Percentiles rank a stretch among this genome's conserved stretches.
Conservation (phyloP, 495 filamentous ascomycete genomes). For the Aspergillus nanangensis region DNA sequence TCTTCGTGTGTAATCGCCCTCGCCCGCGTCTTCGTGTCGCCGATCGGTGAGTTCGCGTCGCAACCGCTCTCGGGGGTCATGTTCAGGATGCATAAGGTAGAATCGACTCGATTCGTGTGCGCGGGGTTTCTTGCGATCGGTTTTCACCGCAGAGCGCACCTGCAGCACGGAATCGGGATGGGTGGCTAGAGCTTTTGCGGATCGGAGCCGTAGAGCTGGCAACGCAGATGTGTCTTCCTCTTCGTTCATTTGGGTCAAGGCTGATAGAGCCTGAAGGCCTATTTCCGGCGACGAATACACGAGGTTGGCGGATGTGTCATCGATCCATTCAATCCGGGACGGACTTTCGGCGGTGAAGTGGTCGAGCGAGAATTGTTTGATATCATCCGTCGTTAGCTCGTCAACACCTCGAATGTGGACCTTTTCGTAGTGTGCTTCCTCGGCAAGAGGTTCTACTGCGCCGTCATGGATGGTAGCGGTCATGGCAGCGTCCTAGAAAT, state of each 20-base stretch:
- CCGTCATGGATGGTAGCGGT: conserved; percentile 11
- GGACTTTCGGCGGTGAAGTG: conserved; percentile 54
- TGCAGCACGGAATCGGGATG: conserved; percentile 67
- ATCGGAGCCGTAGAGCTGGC: conserved; percentile 47
- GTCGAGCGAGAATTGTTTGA: conserved; percentile 63
- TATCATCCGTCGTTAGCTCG: conserved; percentile 70
- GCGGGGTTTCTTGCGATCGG: conserved; percentile 72
- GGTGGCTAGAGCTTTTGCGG: conserved; percentile 57
- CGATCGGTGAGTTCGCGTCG: conserved; percentile 42
- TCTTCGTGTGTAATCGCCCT: conserved; percentile 56
- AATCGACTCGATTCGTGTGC: conserved; percentile 80
- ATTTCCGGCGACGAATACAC: conserved; percentile 65
- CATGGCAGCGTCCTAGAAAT: conserved; percentile 19
- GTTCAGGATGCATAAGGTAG: conserved; percentile 85
- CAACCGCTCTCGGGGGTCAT: conserved; percentile 74
- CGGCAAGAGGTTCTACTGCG: conserved; percentile 20
- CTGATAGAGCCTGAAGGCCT: conserved; percentile 67
- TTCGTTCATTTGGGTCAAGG: conserved; percentile 46
- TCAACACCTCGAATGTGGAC: conserved; percentile 81
- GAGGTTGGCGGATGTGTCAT: conserved; percentile 86
- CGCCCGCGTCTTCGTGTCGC: conserved; percentile 52
- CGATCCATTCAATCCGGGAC: conserved; percentile 82
- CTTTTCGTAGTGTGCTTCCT: conserved; percentile 50
- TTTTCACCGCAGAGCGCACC: conserved; percentile 66
- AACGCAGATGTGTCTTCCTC: conserved; percentile 33